Evolutionary conservation across 140 eudicot species (phyloP).

Genomic region (Flaveria floridana): DNA sequence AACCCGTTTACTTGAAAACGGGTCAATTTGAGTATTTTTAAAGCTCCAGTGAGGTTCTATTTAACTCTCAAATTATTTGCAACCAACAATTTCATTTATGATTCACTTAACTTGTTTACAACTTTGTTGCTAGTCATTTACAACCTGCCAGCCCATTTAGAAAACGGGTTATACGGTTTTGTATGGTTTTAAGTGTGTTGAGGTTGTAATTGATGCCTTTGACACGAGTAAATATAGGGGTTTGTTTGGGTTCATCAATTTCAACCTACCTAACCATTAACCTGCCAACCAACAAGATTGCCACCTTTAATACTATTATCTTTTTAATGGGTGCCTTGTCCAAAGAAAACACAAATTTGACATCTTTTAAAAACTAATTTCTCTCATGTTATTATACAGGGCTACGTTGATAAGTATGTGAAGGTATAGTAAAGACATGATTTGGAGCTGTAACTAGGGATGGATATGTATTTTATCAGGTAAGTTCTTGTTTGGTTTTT

Average conservation of each 20-base stretch:
- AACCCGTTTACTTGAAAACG: background rate
- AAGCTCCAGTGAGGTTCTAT: background rate
- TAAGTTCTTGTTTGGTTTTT: constrained; percentile 15
- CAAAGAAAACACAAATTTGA: constrained; percentile 1
- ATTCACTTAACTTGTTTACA: background rate
- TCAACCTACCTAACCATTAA: background rate
- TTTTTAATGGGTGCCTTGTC: constrained; percentile 2
- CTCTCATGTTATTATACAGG: constrained; percentile 50
- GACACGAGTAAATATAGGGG: background rate
- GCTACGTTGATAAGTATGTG: constrained; percentile 92
- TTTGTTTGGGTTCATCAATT: background rate
- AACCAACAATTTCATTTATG: background rate
- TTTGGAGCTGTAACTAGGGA: constrained; percentile 5
- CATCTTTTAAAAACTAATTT: background rate
- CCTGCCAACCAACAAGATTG: background rate
- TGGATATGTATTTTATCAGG: constrained; percentile 9
- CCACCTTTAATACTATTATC: background rate
- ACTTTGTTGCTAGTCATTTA: background rate
- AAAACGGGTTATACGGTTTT: background rate
- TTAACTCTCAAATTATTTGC: background rate
- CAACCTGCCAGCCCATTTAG: background rate
- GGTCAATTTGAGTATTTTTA: background rate
- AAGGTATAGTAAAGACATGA: constrained; percentile 42
- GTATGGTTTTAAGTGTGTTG: background rate
- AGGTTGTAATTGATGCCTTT: background rate